Conservation (phyloP, 2,329 filamentous ascomycete genomes). For the Pseudogymnoascus verrucosus region DNA sequence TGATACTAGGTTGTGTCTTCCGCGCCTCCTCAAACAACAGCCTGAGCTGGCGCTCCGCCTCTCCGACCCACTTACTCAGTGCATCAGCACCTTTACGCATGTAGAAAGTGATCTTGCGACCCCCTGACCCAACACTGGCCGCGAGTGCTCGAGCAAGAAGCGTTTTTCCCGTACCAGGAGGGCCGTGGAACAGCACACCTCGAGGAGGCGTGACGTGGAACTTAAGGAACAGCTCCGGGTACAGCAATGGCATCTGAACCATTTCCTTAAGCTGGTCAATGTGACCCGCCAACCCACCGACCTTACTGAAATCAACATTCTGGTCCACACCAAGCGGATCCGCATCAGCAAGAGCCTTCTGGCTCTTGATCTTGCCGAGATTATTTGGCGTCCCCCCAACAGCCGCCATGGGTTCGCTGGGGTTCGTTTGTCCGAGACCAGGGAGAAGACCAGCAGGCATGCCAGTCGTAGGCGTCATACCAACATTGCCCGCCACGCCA, state of each 20-base stretch:
- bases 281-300: constrained; percentile 85
- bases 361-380: constrained; percentile 88
- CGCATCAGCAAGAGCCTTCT: constrained; percentile 83
- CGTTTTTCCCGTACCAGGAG: constrained; percentile 91
- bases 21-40: constrained; percentile 92
- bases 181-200: constrained; percentile 93
- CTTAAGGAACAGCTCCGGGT: constrained; percentile 85
- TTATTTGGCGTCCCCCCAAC: constrained; percentile 63
- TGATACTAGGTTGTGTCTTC: constrained; percentile 95
- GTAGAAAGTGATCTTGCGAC: constrained; percentile 95
- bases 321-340: constrained; percentile 91
- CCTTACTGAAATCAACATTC: constrained; percentile 87
- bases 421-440: constrained; percentile 43
- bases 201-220: constrained; percentile 92
- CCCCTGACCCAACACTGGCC: constrained; percentile 80
- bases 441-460: constrained; percentile 45
- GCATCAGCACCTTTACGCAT: constrained; percentile 99
- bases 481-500: constrained; percentile 55
- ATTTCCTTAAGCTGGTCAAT: constrained; percentile 98
- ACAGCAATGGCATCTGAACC: constrained; percentile 88
- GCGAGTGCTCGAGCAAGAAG: constrained; percentile 89
- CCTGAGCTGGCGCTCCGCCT: constrained; percentile 90
- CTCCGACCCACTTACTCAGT: constrained; percentile 96
- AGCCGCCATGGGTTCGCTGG: constrained; percentile 46
- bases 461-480: constrained; percentile 51